Conservation (phyloP, 768 basidiomycete genomes). For the Suillus subalutaceus region DNA sequence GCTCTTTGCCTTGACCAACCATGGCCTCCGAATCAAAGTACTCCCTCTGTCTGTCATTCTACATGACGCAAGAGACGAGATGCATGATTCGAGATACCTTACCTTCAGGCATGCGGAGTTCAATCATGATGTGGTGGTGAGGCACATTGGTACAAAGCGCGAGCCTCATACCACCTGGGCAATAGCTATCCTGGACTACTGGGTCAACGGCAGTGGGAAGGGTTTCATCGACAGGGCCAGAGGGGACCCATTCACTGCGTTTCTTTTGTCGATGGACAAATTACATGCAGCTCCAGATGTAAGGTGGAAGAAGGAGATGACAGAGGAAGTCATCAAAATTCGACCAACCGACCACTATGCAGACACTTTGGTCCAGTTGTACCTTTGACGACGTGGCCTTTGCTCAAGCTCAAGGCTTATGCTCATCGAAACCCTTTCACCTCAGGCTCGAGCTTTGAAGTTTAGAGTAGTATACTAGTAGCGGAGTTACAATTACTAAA, state of each 20-base stretch:
- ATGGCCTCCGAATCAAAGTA: slow-evolving; percentile 15
- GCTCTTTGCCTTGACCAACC: slow-evolving; percentile 15
- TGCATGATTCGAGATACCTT: neutral
- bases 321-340: neutral
- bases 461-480: neutral
- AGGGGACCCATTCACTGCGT: slow-evolving; percentile 2
- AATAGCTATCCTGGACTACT: slow-evolving; percentile 15
- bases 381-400: neutral
- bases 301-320: slow-evolving; percentile 12
- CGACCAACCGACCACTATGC: neutral
- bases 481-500: slow-evolving; percentile 1
- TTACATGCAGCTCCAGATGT: neutral
- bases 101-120: neutral
- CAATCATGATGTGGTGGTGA: neutral
- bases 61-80: neutral
- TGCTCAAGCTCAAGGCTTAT: neutral
- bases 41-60: neutral
- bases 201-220: neutral
- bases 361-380: neutral
- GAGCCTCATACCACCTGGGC: neutral
- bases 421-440: neutral
- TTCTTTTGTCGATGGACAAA: slow-evolving; percentile 6
- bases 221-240: neutral
- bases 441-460: neutral
- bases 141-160: neutral